Conservation (phyloP, 2,329 filamentous ascomycete genomes). For the Cladosporium cucumerinum region DNA sequence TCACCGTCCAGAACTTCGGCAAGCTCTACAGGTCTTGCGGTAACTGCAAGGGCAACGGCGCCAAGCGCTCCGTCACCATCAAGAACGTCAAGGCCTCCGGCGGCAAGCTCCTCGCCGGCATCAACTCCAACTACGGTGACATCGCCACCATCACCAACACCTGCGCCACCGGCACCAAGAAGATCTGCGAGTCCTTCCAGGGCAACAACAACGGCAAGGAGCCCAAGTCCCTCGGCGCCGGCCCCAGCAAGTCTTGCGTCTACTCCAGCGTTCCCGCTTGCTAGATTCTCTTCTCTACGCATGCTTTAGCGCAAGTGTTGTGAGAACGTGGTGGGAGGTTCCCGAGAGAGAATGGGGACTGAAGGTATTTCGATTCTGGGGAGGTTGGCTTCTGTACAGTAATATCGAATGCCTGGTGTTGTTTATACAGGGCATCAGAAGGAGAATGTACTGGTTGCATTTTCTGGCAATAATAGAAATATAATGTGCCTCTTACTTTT, state of each 20-base stretch:
- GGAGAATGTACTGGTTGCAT: background rate
- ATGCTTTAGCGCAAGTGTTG: background rate
- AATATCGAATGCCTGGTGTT: background rate
- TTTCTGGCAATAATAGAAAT: background rate
- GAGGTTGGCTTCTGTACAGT: background rate
- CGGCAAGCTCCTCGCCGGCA: constrained; percentile 14
- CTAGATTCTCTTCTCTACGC: constrained; percentile 5
- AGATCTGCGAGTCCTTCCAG: constrained; percentile 13
- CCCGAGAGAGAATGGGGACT: background rate
- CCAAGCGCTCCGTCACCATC: constrained; percentile 15
- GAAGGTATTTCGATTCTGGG: background rate
- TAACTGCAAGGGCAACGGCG: constrained; percentile 16
- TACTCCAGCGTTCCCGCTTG: constrained; percentile 17
- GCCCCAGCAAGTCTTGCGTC: constrained; percentile 14
- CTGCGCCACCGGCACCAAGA: constrained; percentile 13
- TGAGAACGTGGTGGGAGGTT: background rate
- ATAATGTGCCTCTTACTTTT: background rate
- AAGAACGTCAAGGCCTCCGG: constrained; percentile 15
- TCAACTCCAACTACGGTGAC: constrained; percentile 18
- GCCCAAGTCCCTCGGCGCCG: constrained; percentile 13
- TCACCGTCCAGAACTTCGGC: constrained; percentile 11
- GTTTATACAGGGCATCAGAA: background rate
- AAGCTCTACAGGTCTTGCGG: constrained; percentile 15
- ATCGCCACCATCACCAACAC: constrained; percentile 14
- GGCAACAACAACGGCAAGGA: constrained; percentile 13